Base-by-base conservation (phyloP, 208 protist species). In the Sergeia podlipaevii region DNA sequence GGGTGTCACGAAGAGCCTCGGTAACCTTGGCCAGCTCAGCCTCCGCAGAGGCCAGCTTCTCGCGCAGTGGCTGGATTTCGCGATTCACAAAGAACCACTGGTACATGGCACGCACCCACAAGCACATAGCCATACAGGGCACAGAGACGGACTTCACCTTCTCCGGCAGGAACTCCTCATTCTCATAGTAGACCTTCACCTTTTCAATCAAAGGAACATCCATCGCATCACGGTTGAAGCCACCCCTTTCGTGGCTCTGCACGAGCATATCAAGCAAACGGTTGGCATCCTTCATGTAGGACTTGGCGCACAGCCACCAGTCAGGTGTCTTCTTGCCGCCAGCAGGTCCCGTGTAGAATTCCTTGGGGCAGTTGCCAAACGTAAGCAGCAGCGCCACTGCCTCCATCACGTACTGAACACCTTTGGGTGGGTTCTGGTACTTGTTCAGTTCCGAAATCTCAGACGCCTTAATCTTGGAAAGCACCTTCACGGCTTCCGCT, bases 31-130 rank as follows among this genome's bases (percentile, higher is more conserved):
- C 80, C 29, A 99, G 71, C 77, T 97, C 89, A 51, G 60, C 74
- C 69, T 98, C 79, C 11, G 97, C 91, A 5, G 78, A 65, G 4
- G 66, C 65, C 21, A 98, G 79, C 37, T 64, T 74, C 55, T 85
- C 77, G 30, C 93, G 82, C 56, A 98, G 91, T 3, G 97, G 96
- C 55, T 93, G 79, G 43, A 99, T 97, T 49, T 92, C 80, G 36
- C 92, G 93, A 60, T 97, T 94, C 11, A 98, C 97, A 62, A 96
- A 91, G 74, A 98, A 97, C 82, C 97, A 99, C 60, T 91, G 91
- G 77, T 97, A 91, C 96, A 99, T 98, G 52, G 98, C 96, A 17
- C 91, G 89, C 59, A 98, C 97, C 97, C 97, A 99, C 63, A 92
- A 76, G 65, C 97, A 99, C 81, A 99, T 97, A 56, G 96, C 95